Conservation (phyloP, 1,284 basidiomycete species). For the Naganishia sp. region DNA sequence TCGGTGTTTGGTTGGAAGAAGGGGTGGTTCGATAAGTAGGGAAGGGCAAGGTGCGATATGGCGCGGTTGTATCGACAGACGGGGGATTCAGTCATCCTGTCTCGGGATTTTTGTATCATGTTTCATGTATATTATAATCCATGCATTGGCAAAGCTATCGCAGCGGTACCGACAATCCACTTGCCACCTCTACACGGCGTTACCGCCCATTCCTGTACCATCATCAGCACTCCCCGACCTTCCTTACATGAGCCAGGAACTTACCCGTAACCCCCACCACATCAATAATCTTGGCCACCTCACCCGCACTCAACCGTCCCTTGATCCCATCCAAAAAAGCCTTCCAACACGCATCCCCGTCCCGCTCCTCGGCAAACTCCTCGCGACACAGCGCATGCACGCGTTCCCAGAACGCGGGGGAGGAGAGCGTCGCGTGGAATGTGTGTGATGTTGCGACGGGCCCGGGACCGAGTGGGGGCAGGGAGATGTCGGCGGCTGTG, state of each 20-base stretch:
- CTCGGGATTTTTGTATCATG: neutral
- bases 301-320: constrained; percentile 48
- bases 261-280: constrained; percentile 48
- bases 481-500: constrained; percentile 40
- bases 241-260: neutral
- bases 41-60: neutral
- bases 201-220: constrained; percentile 29
- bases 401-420: constrained; percentile 74
- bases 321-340: constrained; percentile 52
- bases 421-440: constrained; percentile 68
- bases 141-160: neutral
- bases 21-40: constrained; percentile 39
- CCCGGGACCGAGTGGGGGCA: constrained; percentile 42
- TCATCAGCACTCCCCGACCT: neutral
- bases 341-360: constrained; percentile 57
- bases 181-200: constrained; percentile 7
- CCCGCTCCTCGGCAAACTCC: constrained; percentile 66
- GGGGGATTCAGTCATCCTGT: neutral
- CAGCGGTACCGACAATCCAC: too few relatives aligned
- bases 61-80: neutral
- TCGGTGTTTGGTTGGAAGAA: constrained; percentile 41
- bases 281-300: constrained; percentile 55
- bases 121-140: too few relatives aligned
- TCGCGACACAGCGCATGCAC: constrained; percentile 68
- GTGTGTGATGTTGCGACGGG: constrained; percentile 44